Percentiles rank a stretch among this genome's conserved stretches.
phyloP scores from a whole-genome alignment of 495 filamentous ascomycete genomes.

The Xylaria curta region DNA sequence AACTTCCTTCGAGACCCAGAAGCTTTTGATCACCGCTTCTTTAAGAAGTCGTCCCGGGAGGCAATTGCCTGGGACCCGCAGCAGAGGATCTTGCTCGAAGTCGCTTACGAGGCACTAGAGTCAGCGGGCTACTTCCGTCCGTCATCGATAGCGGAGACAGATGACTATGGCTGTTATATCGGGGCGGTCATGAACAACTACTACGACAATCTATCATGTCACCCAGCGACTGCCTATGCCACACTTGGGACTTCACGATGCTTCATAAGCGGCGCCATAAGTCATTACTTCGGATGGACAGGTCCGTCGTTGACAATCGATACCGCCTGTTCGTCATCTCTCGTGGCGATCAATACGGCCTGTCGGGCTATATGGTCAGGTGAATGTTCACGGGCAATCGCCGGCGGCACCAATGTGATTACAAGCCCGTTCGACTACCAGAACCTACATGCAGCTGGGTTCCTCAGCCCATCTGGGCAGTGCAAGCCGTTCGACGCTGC shows the following conservation, averaged over 20 bases:
- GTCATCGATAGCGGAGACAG: constrained; percentile 38
- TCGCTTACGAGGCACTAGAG: constrained; percentile 56
- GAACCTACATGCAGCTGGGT: constrained; percentile 48
- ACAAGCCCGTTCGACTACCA: constrained; percentile 37
- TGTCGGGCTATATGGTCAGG: constrained; percentile 48
- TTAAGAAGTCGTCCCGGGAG: constrained; percentile 52
- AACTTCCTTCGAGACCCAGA: constrained; percentile 42
- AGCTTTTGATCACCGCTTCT: constrained; percentile 50
- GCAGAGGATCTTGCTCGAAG: constrained; percentile 56
- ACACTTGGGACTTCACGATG: constrained; percentile 34
- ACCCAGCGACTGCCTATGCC: constrained; percentile 38
- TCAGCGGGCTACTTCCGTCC: constrained; percentile 30
- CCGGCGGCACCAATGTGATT: constrained; percentile 44
- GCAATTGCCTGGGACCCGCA: constrained; percentile 59
- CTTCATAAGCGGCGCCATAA: constrained; percentile 33
- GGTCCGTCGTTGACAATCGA: constrained; percentile 59
- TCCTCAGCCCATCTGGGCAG: constrained; percentile 47
- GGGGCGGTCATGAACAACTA: constrained; percentile 41
- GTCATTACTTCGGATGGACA: constrained; percentile 58
- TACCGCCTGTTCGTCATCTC: constrained; percentile 58
- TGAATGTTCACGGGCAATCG: constrained; percentile 49
- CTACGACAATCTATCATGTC: constrained; percentile 38
- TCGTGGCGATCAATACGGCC: constrained; percentile 54
- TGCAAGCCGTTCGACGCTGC: constrained; percentile 46
- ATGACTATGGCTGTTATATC: constrained; percentile 44